phyloP scores from a whole-genome alignment of 2,329 filamentous ascomycete genomes.

The Exophiala xenobiotica region DNA sequence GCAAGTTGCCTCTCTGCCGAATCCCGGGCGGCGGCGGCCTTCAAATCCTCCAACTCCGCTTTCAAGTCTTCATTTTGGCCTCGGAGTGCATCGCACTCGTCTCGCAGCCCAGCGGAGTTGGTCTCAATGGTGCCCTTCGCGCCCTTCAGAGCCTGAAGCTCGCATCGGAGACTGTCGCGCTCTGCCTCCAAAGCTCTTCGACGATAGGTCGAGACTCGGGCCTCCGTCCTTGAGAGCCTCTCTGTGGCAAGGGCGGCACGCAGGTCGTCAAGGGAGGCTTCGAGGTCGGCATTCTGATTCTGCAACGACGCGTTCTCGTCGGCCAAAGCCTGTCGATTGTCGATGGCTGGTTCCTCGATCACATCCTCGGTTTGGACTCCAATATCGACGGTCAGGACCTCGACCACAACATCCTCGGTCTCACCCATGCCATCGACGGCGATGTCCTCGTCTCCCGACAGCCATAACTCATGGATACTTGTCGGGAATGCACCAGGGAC shows the following conservation, averaged over 20 bases:
- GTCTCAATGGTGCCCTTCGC: neutral
- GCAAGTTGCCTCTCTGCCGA: neutral
- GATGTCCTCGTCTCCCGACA: too few species aligned
- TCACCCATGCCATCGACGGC: too few species aligned
- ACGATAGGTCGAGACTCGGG: neutral
- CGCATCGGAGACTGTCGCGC: neutral
- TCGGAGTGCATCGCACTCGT: neutral
- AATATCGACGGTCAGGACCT: too few species aligned
- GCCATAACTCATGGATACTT: too few species aligned
- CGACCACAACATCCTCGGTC: too few species aligned
- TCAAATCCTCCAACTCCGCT: neutral
- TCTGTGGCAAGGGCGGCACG: neutral
- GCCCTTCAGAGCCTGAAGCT: neutral
- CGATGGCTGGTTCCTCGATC: too few species aligned
- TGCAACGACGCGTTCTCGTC: neutral
- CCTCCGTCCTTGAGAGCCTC: neutral
- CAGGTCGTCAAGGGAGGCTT: neutral
- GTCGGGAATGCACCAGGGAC: too few species aligned
- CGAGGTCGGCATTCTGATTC: neutral
- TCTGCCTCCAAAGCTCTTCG: neutral
- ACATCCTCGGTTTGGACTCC: too few species aligned
- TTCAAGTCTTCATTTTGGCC: neutral
- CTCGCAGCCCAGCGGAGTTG: neutral
- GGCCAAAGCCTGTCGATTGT: neutral
- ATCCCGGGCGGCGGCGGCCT: too few species aligned